Conservation (phyloP, 164 flowering plant genomes). For the Buxus sempervirens region DNA sequence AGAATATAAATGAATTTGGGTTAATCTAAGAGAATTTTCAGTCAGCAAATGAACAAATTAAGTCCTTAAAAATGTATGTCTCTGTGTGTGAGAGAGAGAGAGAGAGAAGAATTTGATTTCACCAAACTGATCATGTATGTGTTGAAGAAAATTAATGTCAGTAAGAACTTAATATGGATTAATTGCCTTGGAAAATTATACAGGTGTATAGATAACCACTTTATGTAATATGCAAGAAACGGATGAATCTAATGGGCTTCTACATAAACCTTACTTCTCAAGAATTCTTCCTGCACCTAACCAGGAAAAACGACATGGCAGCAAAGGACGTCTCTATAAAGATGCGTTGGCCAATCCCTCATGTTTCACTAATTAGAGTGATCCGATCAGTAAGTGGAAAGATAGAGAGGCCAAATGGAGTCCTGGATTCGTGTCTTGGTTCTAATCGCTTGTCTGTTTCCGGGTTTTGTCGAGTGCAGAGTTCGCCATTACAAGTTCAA, state of each 20-base stretch:
- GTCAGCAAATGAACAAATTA: too few relatives aligned
- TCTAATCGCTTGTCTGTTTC: conserved; percentile 31
- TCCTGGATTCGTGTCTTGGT: conserved; percentile 24
- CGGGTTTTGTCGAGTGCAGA: conserved; percentile 42
- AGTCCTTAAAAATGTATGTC: too few relatives aligned
- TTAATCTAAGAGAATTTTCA: too few relatives aligned
- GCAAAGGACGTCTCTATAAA: conserved; percentile 28
- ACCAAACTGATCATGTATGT: too few relatives aligned
- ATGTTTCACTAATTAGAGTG: not conserved
- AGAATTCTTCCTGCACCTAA: conserved; percentile 28
- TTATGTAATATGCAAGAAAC: conserved; percentile 18
- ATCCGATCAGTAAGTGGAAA: not conserved
- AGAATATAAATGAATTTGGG: too few relatives aligned
- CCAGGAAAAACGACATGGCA: conserved; percentile 43
- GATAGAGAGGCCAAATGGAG: conserved; percentile 17
- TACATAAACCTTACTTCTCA: conserved; percentile 24
- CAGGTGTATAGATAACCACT: too few relatives aligned
- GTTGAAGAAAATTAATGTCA: too few relatives aligned
- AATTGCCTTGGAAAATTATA: not conserved
- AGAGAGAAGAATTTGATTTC: too few relatives aligned
- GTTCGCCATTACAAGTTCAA: conserved; percentile 62
- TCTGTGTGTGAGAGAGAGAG: too few relatives aligned
- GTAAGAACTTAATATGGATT: too few relatives aligned
- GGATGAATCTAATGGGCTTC: not conserved
- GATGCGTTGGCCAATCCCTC: conserved; percentile 16